Evolutionary conservation across 495 filamentous ascomycete species (phyloP), one percentile per base, ranked within the genome.

Genomic region (Penicillium bovifimosum): DNA sequence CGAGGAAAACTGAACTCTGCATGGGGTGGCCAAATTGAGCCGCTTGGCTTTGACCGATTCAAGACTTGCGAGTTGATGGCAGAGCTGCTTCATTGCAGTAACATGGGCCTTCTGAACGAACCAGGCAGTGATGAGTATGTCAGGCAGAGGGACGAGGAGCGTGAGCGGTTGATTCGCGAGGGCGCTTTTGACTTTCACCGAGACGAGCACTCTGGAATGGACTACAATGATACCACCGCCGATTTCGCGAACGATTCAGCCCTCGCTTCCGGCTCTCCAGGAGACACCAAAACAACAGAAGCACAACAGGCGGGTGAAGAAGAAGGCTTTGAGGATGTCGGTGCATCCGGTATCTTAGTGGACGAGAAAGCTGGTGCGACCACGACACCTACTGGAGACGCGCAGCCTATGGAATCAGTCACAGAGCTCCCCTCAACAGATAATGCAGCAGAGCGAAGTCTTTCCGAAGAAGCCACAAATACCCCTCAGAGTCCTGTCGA

Each of bases 41-140:
- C 95, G 7, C 75, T 99, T 14, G 95, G 93, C 2, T 99, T 99
- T 61, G 93, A 99, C 66, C 78, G 93, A 9, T 99, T 99, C 76
- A 99, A 99, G 76, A 96, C 93, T 0, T 99, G 95, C 64, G 93
- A 99, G 69, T 75, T 99, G 57, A 97, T 99, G 95, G 93, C 93
- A 2, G 93, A 99, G 62, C 75, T 99, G 39, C 71, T 99, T 31
- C 93, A 99, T 64, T 99, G 93, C 71, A 97, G 95, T 71, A 99
- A 99, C 61, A 99, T 99, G 93, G 90, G 86, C 7, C 76, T 99
- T 41, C 74, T 99, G 47, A 99, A 99, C 60, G 91, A 97, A 67
- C 75, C 84, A 13, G 95, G 95, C 18, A 91, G 90, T 28, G 93
- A 99, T 60, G 82, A 87, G 41, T 86, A 95, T 56, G 87, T 96